These are phyloP conservation scores for Petunia axillaris DNA, from an alignment of 257 asterid species.

Conservation along the genomic window DNA sequence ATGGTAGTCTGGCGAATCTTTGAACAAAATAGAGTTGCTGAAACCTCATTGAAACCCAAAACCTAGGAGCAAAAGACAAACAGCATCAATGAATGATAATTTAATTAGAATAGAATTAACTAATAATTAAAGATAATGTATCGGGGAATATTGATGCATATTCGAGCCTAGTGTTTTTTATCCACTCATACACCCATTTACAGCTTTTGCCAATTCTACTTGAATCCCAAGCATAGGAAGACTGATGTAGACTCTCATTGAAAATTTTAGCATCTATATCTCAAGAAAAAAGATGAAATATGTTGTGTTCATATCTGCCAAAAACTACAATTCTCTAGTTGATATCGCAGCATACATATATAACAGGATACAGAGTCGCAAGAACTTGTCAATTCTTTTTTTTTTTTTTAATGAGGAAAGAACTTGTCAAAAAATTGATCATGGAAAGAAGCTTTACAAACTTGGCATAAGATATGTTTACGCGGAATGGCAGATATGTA, in stretches of 20 bases:
- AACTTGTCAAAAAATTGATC: constrained; percentile 1
- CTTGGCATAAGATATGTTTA: background rate
- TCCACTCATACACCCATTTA: constrained; percentile 21
- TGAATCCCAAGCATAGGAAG: constrained; percentile 5
- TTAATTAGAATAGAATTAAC: constrained; percentile 7
- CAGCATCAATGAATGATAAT: constrained; percentile 12
- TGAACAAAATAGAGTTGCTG: constrained; percentile 63
- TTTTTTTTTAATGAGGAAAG: background rate
- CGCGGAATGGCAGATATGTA: background rate
- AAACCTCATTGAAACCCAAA: constrained; percentile 87
- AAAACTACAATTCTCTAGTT: constrained; percentile 13
- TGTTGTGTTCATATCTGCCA: background rate
- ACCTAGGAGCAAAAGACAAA: constrained; percentile 58
- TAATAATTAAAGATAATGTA: constrained; percentile 21
- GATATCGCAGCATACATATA: background rate
- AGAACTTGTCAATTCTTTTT: background rate
- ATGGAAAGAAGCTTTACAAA: constrained; percentile 8
- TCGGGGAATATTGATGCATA: constrained; percentile 8
- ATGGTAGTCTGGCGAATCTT: constrained; percentile 60
- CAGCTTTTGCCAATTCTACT: constrained; percentile 7
- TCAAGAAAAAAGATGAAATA: constrained; percentile 1
- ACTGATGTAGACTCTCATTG: constrained; percentile 2
- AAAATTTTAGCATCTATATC: constrained; percentile 6
- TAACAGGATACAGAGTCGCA: background rate
- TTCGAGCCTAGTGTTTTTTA: background rate